Conservation (phyloP, 805 yeast species). For the Naumovozyma castellii region DNA sequence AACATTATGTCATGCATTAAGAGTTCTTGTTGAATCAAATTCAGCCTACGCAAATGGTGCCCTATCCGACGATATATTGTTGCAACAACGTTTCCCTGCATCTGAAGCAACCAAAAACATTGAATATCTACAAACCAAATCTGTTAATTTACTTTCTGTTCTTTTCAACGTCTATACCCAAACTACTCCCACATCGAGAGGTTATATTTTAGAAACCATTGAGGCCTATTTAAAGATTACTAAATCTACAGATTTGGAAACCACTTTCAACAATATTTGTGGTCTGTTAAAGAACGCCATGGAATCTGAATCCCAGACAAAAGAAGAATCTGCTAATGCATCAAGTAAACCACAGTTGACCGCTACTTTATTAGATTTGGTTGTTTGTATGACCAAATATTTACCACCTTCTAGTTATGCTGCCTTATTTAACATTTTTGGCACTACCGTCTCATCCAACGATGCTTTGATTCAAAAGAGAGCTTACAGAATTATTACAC, state of each 20-base stretch:
- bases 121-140: constrained; percentile 51
- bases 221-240: constrained; percentile 70
- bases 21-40: constrained; percentile 70
- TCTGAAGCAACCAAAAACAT: constrained; percentile 47
- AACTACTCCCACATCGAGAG: constrained; percentile 74
- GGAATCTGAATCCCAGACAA: constrained; percentile 39
- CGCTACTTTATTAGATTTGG: constrained; percentile 83
- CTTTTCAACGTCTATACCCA: constrained; percentile 89
- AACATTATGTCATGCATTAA: constrained; percentile 73
- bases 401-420: constrained; percentile 62
- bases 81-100: constrained; percentile 53
- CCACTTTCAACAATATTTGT: constrained; percentile 80
- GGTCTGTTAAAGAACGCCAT: constrained; percentile 64
- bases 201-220: constrained; percentile 77
- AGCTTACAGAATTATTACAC: constrained; percentile 69
- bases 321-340: constrained; percentile 20
- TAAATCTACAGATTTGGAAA: constrained; percentile 52
- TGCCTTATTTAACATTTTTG: constrained; percentile 71
- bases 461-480: constrained; percentile 78
- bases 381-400: constrained; percentile 78
- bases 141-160: constrained; percentile 74
- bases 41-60: constrained; percentile 47
- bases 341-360: constrained; percentile 38
- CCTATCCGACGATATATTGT: constrained; percentile 43
- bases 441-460: constrained; percentile 47